phyloP scores from a whole-genome alignment of 1,139 yeast species.

The Debaryomyces coudertii region DNA sequence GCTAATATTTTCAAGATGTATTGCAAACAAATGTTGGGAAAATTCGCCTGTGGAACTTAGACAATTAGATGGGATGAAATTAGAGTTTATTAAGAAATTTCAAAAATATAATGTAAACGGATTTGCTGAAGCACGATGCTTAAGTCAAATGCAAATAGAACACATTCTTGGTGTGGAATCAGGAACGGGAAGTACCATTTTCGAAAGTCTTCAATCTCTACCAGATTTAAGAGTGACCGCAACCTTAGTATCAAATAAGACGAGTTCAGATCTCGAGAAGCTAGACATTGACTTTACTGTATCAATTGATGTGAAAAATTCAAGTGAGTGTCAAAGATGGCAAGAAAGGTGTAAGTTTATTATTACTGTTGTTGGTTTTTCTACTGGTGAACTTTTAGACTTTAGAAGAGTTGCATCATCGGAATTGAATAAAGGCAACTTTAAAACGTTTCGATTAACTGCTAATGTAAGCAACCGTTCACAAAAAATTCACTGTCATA shows the following conservation, averaged over 20 bases:
- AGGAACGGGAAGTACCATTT: constrained; percentile 38
- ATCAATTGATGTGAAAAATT: constrained; percentile 23
- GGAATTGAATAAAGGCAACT: constrained; percentile 23
- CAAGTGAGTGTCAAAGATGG: constrained; percentile 26
- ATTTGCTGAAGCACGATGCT: constrained; percentile 28
- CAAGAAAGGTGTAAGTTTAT: constrained; percentile 31
- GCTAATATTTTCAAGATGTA: constrained; percentile 37
- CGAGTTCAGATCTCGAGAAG: constrained; percentile 9
- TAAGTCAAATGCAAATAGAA: constrained; percentile 38
- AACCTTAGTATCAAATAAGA: constrained; percentile 13
- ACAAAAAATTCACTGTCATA: constrained; percentile 25
- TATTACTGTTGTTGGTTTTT: constrained; percentile 26
- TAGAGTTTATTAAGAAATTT: constrained; percentile 39
- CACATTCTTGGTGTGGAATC: constrained; percentile 39
- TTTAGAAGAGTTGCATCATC: constrained; percentile 38
- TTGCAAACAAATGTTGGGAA: constrained; percentile 53
- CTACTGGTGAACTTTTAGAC: constrained; percentile 36
- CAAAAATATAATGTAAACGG: constrained; percentile 32
- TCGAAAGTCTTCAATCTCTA: constrained; percentile 25
- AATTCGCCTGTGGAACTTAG: constrained; percentile 41
- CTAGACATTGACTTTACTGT: constrained; percentile 20
- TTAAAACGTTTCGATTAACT: constrained; percentile 27
- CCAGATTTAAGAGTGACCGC: constrained; percentile 27
- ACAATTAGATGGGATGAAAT: constrained; percentile 49
- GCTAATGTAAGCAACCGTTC: constrained; percentile 18